Evolutionary conservation across 768 basidiomycete genomes (phyloP).

Genomic region (Tylopilus felleus): DNA sequence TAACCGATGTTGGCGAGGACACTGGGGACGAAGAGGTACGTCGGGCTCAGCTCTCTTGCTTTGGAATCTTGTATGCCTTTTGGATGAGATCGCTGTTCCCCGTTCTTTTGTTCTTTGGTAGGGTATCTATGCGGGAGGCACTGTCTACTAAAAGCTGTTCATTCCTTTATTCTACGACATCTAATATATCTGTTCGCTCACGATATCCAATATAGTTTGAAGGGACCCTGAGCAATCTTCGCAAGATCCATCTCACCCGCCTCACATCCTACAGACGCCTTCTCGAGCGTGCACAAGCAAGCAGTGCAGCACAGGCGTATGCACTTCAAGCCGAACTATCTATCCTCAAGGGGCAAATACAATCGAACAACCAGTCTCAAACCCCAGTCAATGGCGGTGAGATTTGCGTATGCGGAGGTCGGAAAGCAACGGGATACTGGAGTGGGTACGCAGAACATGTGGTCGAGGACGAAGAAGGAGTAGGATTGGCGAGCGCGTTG

Average conservation of each 20-base stretch:
- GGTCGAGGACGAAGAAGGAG: conserved; percentile 42
- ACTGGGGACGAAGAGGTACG: conserved; percentile 71
- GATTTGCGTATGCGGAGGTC: conserved; percentile 56
- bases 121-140: neutral
- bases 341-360: conserved; percentile 50
- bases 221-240: conserved; percentile 38
- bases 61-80: neutral
- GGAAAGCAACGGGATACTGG: conserved; percentile 67
- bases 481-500: conserved; percentile 46
- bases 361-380: conserved; percentile 14
- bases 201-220: conserved; percentile 37
- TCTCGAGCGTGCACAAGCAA: conserved; percentile 75
- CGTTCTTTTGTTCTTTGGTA: neutral
- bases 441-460: conserved; percentile 53
- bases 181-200: neutral
- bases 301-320: conserved; percentile 77
- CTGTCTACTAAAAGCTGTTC: neutral
- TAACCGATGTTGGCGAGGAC: conserved; percentile 55
- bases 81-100: neutral
- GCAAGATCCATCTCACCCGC: conserved; percentile 46
- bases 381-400: conserved; percentile 23
- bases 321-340: conserved; percentile 80
- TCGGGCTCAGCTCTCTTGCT: neutral
- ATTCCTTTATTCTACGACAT: neutral
- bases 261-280: conserved; percentile 74